Percentiles rank a stretch among this genome's conserved stretches.
phyloP scores from a whole-genome alignment of 2,329 filamentous ascomycete species.

The Chalara sp. region DNA sequence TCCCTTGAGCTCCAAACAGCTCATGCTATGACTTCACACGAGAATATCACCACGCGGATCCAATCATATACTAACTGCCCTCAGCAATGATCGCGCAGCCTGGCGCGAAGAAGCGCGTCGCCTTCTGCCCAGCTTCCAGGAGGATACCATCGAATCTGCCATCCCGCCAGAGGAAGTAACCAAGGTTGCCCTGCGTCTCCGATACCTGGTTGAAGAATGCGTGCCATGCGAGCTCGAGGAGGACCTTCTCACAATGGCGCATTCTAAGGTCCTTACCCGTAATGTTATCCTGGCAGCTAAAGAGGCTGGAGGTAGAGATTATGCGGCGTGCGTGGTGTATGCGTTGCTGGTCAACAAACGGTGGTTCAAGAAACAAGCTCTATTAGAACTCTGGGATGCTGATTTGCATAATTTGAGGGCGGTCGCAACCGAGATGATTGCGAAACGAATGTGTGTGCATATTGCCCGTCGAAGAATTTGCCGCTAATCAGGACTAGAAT shows the following conservation, averaged over 20 bases:
- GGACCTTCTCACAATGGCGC: constrained; percentile 64
- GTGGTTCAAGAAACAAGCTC: constrained; percentile 74
- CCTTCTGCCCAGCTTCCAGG: constrained; percentile 56
- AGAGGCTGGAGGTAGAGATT: constrained; percentile 70
- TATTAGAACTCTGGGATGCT: constrained; percentile 85
- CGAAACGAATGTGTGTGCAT: constrained; percentile 60
- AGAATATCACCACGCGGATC: not conserved
- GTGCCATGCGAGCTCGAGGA: constrained; percentile 87
- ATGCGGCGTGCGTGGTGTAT: constrained; percentile 64
- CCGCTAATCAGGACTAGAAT: constrained; percentile 48
- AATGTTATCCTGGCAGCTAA: constrained; percentile 75
- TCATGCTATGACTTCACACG: not conserved
- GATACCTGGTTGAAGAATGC: constrained; percentile 82
- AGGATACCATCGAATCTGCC: constrained; percentile 54
- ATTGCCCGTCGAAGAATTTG: not conserved
- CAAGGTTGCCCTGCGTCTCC: constrained; percentile 80
- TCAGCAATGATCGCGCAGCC: constrained; percentile 15
- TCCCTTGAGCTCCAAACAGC: not conserved
- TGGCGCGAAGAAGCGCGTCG: constrained; percentile 24
- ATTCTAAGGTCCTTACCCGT: constrained; percentile 78
- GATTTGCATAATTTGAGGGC: constrained; percentile 75
- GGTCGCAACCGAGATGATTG: constrained; percentile 81
- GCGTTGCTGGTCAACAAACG: constrained; percentile 35
- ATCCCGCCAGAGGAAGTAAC: constrained; percentile 77
- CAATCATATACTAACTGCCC: constrained; percentile 6